Evolutionary conservation across 1,284 basidiomycete species (phyloP), one percentile per base, ranked within the genome.

Genomic region (Moniliella sp.): DNA sequence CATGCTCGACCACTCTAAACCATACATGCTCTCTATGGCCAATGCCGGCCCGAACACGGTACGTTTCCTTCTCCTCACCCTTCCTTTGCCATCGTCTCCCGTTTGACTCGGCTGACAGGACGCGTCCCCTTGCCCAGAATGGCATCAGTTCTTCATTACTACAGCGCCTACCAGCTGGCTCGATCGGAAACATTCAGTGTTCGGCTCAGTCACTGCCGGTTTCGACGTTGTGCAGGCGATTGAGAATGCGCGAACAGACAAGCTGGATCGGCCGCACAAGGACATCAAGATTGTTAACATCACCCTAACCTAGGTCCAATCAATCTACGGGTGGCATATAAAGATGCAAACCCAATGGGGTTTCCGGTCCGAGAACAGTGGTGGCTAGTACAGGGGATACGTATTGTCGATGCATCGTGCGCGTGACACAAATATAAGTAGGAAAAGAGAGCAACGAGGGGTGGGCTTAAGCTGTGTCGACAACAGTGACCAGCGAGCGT

Each of bases 21-120:
- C 88, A 0, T 94, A 93, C 57, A 91, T 80, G n/a, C 68, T 97
- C 30, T 84, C 81, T 53, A 94, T 94, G 84, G 91, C 91, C n/a
- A 99, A 99, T 42, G 79, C 82, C 2, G 88, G 91, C 1, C 76
- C 82, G 1, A 68, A 68, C 33, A 97, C 91, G 25, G n/a, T n/a
- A n/a, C n/a, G n/a, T n/a, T n/a, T n/a, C n/a, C n/a, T n/a, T n/a
- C n/a, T n/a, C n/a, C n/a, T n/a, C n/a, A n/a, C n/a, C n/a, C n/a
- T n/a, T n/a, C n/a, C n/a, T n/a, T n/a, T n/a, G n/a, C n/a, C n/a
- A 99, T 97, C 57, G 91, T 29, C 15, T 27, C 14, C 18, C 32
- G 25, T 30, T 30, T 27, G 25, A 33, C 12, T 21, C 13, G 3
- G 12, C 11, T 13, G 12, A 27, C 5, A n/a, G 25, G 11, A 1